These are phyloP conservation scores for Lanmaoa rubissima DNA, from an alignment of 768 basidiomycete species.

Conservation along the genomic window DNA sequence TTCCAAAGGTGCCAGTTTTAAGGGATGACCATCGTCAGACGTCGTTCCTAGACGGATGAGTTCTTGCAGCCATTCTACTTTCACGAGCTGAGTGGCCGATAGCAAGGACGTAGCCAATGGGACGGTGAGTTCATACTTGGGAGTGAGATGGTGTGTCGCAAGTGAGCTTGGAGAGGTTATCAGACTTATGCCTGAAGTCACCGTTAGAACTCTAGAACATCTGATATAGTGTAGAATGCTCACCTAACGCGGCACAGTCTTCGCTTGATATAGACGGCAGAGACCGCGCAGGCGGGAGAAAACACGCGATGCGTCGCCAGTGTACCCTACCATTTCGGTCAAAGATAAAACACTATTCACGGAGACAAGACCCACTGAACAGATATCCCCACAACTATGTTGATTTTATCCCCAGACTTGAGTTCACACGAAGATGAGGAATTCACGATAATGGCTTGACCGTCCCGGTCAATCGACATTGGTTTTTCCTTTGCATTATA, in stretches of 20 bases:
- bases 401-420: conserved; percentile 52
- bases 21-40: conserved; percentile 32
- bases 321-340: conserved; percentile 37
- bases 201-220: neutral
- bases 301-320: conserved; percentile 54
- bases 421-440: conserved; percentile 41
- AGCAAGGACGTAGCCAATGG: conserved; percentile 58
- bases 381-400: conserved; percentile 41
- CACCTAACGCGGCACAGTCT: conserved; percentile 55
- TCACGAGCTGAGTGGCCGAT: conserved; percentile 57
- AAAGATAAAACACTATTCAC: neutral
- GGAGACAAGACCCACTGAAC: conserved; percentile 42
- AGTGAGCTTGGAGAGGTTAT: conserved; percentile 42
- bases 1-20: conserved; percentile 44
- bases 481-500: conserved; percentile 47
- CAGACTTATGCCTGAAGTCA: conserved; percentile 48
- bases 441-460: conserved; percentile 34
- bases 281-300: conserved; percentile 37
- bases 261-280: conserved; percentile 38
- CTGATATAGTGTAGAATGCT: conserved; percentile 17
- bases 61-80: conserved; percentile 64
- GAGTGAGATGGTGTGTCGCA: conserved; percentile 64
- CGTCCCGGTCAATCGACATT: conserved; percentile 41
- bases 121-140: conserved; percentile 49
- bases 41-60: conserved; percentile 50